Evolutionary conservation across 1,284 basidiomycete species (phyloP), one percentile per base, ranked within the genome.

Genomic region (Tranzscheliella williamsii): DNA sequence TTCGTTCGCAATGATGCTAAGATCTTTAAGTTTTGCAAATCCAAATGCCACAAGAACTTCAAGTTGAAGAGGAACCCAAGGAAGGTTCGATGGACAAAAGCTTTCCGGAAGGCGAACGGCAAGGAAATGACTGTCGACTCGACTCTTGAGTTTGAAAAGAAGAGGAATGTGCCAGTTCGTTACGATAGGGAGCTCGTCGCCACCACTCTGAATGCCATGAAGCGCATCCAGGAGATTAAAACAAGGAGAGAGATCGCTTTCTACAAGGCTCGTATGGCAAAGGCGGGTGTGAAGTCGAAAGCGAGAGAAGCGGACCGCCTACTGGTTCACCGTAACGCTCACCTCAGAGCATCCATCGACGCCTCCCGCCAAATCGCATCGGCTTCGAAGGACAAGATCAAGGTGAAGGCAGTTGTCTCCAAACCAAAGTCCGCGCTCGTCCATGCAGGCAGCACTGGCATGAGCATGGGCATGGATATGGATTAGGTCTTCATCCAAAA

Each of bases 91-190:
- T 99, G 95, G 95, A 99, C 95, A 44, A 99, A 99, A 81, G 95
- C 95, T 15, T 99, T 99, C 85, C 85, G 95, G 70, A 96, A 94
- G 79, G 91, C 95, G 20, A 90, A 92, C 51, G 95, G 95, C 63
- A 99, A 98, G 82, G 95, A 99, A 82, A 99, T 99, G 95, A 94
- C 90, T 12, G 89, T 99, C 74, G 95, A 99, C 81, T 90, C 93
- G 1, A 98, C 94, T 2, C 91, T 97, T 78, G 93, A 97, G 78
- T 99, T 99, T 78, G 95, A 99, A 83, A 99, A 99, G 82, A 87
- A 95, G 69, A 86, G 95, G 80, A 96, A 99, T 78, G 86, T 97
- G 13, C 95, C 95, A 23, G 89, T 99, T 53, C 89, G 93, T 75
- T 99, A 99, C 83, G 87, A 98, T 82, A 88, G 95, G 75, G 90